Evolutionary conservation across 2,329 filamentous ascomycete genomes (phyloP).

Genomic region (Aureobasidium sp.): DNA sequence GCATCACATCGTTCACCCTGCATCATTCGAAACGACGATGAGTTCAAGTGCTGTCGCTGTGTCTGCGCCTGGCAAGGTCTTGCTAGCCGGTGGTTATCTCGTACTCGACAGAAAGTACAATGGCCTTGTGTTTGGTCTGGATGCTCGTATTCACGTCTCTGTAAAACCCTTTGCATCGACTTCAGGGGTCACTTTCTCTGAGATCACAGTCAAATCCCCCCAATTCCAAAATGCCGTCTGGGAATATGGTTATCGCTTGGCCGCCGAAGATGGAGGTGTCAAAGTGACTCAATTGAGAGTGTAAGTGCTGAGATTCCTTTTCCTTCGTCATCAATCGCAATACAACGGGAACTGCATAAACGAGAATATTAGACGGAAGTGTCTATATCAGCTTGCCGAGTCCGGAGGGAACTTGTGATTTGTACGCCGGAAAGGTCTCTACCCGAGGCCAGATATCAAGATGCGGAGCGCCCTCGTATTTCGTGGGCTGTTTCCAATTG

Average conservation of each 20-base stretch:
- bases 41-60: constrained; percentile 35
- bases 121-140: constrained; percentile 57
- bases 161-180: constrained; percentile 49
- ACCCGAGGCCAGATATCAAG: background rate
- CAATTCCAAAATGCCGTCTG: constrained; percentile 84
- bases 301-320: constrained; percentile 45
- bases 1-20: constrained; percentile 1
- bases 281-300: constrained; percentile 68
- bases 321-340: background rate
- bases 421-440: background rate
- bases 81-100: constrained; percentile 89
- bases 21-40: constrained; percentile 11
- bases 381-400: no score
- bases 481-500: no score
- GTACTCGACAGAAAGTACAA: constrained; percentile 84
- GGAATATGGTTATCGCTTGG: constrained; percentile 72
- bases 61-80: constrained; percentile 92
- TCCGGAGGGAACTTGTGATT: no score
- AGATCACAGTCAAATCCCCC: constrained; percentile 81
- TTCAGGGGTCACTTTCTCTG: constrained; percentile 52
- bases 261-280: constrained; percentile 66
- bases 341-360: background rate
- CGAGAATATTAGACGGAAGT: no score
- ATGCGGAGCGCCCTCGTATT: no score
- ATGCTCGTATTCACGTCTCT: constrained; percentile 54